A percentile compares a stretch with the other conserved stretches of the same genome.
Conservation (phyloP, 179 eudicot genomes). For the Beta macrorhiza region DNA sequence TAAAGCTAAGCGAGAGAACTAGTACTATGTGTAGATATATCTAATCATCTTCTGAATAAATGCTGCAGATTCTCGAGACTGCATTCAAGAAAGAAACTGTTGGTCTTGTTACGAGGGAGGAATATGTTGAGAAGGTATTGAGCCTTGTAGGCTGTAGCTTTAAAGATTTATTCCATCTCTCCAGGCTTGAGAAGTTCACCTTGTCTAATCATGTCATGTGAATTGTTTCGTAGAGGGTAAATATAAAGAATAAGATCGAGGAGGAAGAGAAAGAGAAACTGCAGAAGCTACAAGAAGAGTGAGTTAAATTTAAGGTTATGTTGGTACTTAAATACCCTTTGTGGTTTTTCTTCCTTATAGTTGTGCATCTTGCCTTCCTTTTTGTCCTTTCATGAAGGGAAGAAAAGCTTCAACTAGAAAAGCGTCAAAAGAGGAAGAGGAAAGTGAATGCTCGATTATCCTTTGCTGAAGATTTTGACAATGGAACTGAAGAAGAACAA, state of each 20-base stretch:
- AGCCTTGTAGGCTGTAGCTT: background rate
- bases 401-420: conserved; percentile 79
- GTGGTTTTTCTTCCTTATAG: conserved; percentile 1
- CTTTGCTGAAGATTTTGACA: conserved; percentile 70
- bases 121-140: conserved; percentile 91
- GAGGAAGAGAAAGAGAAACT: conserved; percentile 98
- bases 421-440: conserved; percentile 78
- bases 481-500: conserved; percentile 72
- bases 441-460: conserved; percentile 69
- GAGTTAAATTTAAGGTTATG: conserved; percentile 33
- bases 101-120: conserved; percentile 89
- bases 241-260: conserved; percentile 76
- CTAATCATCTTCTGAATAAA: background rate
- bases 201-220: background rate
- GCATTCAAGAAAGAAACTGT: conserved; percentile 98
- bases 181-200: background rate
- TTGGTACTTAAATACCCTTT: background rate
- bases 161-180: background rate
- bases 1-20: background rate
- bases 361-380: background rate
- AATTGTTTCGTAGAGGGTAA: conserved; percentile 59
- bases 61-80: conserved; percentile 78
- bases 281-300: conserved; percentile 88
- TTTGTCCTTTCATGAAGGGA: conserved; percentile 45
- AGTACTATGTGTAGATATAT: background rate